Percentiles rank a stretch among this genome's conserved stretches.
phyloP scores from a whole-genome alignment of 1,284 basidiomycete species.

The Testicularia cyperi region DNA sequence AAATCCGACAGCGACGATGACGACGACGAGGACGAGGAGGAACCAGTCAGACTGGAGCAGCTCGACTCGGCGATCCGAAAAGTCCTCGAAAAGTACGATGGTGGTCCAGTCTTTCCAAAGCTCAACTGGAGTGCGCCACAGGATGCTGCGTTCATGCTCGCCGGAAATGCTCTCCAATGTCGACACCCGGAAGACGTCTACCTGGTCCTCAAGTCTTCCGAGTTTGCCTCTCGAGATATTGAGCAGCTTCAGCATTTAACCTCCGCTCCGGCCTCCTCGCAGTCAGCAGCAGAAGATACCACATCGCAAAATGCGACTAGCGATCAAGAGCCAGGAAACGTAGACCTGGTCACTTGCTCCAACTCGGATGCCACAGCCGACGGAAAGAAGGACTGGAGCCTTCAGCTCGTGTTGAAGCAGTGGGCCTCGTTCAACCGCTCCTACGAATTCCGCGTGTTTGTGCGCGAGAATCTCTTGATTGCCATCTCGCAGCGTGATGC shows the following conservation, averaged over 20 bases:
- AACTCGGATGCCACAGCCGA: background rate
- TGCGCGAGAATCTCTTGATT: conserved; percentile 56
- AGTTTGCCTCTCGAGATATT: conserved; percentile 83
- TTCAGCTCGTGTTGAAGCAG: conserved; percentile 81
- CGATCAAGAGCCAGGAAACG: too few species aligned
- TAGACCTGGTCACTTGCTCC: too few species aligned
- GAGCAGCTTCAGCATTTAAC: conserved; percentile 61
- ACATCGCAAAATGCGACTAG: too few species aligned
- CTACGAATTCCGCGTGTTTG: conserved; percentile 52
- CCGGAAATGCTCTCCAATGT: conserved; percentile 83
- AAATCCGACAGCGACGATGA: conserved; percentile 67
- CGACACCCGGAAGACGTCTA: conserved; percentile 86
- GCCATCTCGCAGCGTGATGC: conserved; percentile 84
- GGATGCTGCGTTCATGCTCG: conserved; percentile 88
- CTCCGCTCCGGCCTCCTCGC: too few species aligned
- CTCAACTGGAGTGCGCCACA: conserved; percentile 56
- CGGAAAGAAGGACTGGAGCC: background rate
- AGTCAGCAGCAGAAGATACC: too few species aligned
- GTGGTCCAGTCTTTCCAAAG: conserved; percentile 83
- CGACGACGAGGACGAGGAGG: conserved; percentile 48
- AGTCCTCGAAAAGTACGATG: conserved; percentile 70
- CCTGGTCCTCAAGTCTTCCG: conserved; percentile 85
- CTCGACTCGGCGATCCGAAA: conserved; percentile 74
- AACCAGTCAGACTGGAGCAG: conserved; percentile 59
- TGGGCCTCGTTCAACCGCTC: conserved; percentile 84